These are phyloP conservation scores for Russula virescens DNA, from an alignment of 768 basidiomycete species.

Conservation along the genomic window DNA sequence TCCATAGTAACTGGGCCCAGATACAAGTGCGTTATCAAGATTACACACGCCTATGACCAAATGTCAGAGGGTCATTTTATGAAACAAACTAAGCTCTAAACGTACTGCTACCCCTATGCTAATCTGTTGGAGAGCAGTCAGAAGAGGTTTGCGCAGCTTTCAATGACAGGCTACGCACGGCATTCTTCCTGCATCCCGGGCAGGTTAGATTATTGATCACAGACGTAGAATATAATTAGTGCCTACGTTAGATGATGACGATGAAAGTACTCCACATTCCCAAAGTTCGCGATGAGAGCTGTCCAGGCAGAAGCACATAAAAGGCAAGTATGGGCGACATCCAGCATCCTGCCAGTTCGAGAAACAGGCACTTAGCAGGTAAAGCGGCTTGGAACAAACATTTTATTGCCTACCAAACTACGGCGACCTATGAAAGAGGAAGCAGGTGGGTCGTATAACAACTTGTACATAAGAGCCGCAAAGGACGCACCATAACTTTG, in stretches of 20 bases:
- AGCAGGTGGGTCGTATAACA: neutral
- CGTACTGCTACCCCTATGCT: slow-evolving; percentile 23
- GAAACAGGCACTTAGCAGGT: neutral
- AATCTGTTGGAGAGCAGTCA: slow-evolving; percentile 6
- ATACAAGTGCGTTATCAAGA: slow-evolving; percentile 15
- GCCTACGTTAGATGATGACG: slow-evolving; percentile 18
- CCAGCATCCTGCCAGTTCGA: slow-evolving; percentile 14
- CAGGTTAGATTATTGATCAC: neutral
- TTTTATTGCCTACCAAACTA: slow-evolving; percentile 14
- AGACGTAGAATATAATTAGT: neutral
- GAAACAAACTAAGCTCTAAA: neutral
- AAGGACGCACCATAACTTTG: slow-evolving; percentile 17
- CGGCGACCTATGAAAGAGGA: slow-evolving; percentile 9
- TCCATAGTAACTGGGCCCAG: neutral
- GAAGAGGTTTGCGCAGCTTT: neutral
- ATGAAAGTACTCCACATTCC: neutral
- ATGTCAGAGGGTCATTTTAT: neutral
- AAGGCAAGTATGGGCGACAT: slow-evolving; percentile 15
- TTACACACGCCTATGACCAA: slow-evolving; percentile 7
- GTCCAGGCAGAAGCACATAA: slow-evolving; percentile 20
- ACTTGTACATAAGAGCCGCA: neutral
- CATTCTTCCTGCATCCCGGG: slow-evolving; percentile 8
- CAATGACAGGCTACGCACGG: slow-evolving; percentile 10
- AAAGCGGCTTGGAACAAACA: neutral
- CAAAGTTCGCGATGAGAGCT: slow-evolving; percentile 22